Evolutionary conservation across 2,329 filamentous ascomycete species (phyloP).

Genomic region (Aspergillus versicolor): DNA sequence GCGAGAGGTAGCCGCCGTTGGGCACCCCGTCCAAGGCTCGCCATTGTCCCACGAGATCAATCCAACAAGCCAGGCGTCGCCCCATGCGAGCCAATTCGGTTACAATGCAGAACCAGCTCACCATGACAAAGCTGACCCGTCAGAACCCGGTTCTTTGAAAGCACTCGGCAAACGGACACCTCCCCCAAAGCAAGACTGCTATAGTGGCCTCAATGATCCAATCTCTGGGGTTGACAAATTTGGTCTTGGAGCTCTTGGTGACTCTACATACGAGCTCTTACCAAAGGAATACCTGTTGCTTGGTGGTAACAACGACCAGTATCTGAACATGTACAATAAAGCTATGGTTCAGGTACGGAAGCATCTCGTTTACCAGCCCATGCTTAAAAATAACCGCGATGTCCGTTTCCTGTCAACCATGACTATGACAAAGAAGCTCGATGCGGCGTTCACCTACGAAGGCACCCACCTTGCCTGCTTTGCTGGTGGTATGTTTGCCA

Average conservation of each 20-base stretch:
- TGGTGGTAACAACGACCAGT: conserved; percentile 44
- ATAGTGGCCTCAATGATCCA: conserved; percentile 39
- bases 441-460: conserved; percentile 47
- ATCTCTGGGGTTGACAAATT: conserved; percentile 38
- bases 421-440: conserved; percentile 17
- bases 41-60: background rate
- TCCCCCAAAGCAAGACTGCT: conserved; percentile 31
- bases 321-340: conserved; percentile 44
- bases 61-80: conserved; percentile 10
- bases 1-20: conserved; percentile 12
- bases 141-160: conserved; percentile 5
- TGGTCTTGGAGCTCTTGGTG: conserved; percentile 45
- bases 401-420: conserved; percentile 43
- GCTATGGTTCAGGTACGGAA: conserved; percentile 40
- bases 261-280: conserved; percentile 53
- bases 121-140: conserved; percentile 17
- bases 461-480: conserved; percentile 61
- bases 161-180: conserved; percentile 12
- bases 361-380: conserved; percentile 46
- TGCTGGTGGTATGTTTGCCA: conserved; percentile 61
- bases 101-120: conserved; percentile 29
- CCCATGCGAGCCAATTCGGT: conserved; percentile 19
- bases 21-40: conserved; percentile 8
- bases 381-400: conserved; percentile 42
- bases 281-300: conserved; percentile 50